phyloP scores from a whole-genome alignment of 192 early-diverging fungal genomes.

The Kickxella alabastrina region DNA sequence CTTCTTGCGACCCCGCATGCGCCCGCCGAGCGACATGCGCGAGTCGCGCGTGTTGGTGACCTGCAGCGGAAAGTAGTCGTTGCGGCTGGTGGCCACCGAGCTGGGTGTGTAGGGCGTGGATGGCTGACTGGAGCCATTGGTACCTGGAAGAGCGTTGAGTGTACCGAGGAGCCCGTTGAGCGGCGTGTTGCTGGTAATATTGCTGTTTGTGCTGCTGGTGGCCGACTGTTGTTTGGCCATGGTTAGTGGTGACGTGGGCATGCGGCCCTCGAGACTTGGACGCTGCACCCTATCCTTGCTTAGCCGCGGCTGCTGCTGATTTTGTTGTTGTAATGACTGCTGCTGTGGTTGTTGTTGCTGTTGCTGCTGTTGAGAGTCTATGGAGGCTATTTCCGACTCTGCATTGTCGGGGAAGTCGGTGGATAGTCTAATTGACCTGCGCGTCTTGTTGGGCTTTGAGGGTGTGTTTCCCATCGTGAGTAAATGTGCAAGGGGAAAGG shows the following conservation, averaged over 20 bases:
- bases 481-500: too few relatives aligned
- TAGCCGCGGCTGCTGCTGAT: too few relatives aligned
- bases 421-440: slow-evolving; percentile 10
- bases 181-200: not conserved
- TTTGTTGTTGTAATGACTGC: too few relatives aligned
- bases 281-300: slow-evolving; percentile 1
- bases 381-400: not conserved
- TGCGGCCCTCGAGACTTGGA: slow-evolving; percentile 29
- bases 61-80: slow-evolving; percentile 48
- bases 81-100: slow-evolving; percentile 10
- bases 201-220: slow-evolving; percentile 4
- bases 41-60: slow-evolving; percentile 43
- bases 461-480: slow-evolving; percentile 43
- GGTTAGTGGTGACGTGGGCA: slow-evolving; percentile 20
- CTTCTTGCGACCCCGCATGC: slow-evolving; percentile 30
- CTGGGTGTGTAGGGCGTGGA: slow-evolving; percentile 40
- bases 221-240: not conserved
- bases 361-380: slow-evolving; percentile 2
- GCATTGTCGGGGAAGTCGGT: not conserved
- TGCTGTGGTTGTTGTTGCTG: slow-evolving; percentile 8
- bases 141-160: slow-evolving; percentile 25
- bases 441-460: slow-evolving; percentile 35
- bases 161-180: slow-evolving; percentile 6
- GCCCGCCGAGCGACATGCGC: slow-evolving; percentile 43
- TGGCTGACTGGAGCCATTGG: slow-evolving; percentile 14